Conservation (phyloP, 495 filamentous ascomycete species). For the Xylaria curta region DNA sequence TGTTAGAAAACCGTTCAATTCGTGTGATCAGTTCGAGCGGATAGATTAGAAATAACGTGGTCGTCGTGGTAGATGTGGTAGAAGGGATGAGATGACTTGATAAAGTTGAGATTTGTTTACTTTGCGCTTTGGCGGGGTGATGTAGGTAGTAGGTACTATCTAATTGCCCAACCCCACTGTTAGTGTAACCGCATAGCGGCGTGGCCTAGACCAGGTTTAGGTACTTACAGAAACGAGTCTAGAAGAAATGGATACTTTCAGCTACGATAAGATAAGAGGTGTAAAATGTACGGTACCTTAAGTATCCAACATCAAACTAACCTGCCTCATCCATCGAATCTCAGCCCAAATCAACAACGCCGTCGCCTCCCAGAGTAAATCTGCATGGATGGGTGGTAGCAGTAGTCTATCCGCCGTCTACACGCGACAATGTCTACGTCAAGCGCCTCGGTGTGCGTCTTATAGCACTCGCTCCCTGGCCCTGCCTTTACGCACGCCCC, state of each 20-base stretch:
- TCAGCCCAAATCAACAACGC: slow-evolving; percentile 16
- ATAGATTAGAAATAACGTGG: neutral
- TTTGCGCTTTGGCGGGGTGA: slow-evolving; percentile 42
- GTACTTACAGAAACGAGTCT: neutral
- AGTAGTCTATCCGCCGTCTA: slow-evolving; percentile 31
- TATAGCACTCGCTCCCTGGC: slow-evolving; percentile 37
- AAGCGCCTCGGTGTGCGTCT: slow-evolving; percentile 48
- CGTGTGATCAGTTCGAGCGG: too few relatives aligned
- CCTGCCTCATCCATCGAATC: neutral
- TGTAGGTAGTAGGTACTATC: neutral
- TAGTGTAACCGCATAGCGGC: neutral
- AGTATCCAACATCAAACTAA: neutral
- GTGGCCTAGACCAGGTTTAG: neutral
- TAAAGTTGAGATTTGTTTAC: slow-evolving; percentile 37
- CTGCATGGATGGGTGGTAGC: slow-evolving; percentile 43
- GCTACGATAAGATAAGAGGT: slow-evolving; percentile 3
- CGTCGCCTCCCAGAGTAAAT: slow-evolving; percentile 23
- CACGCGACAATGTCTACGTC: slow-evolving; percentile 46
- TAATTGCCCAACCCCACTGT: neutral
- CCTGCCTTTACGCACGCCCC: neutral
- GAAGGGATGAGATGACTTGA: neutral
- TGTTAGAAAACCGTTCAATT: neutral
- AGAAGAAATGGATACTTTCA: neutral
- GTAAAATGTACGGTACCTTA: neutral
- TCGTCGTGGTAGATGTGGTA: neutral